A percentile compares a stretch with the other conserved stretches of the same genome.
These are phyloP conservation scores for Alternaria longipes DNA, from an alignment of 2,329 filamentous ascomycete genomes.

Conservation along the genomic window DNA sequence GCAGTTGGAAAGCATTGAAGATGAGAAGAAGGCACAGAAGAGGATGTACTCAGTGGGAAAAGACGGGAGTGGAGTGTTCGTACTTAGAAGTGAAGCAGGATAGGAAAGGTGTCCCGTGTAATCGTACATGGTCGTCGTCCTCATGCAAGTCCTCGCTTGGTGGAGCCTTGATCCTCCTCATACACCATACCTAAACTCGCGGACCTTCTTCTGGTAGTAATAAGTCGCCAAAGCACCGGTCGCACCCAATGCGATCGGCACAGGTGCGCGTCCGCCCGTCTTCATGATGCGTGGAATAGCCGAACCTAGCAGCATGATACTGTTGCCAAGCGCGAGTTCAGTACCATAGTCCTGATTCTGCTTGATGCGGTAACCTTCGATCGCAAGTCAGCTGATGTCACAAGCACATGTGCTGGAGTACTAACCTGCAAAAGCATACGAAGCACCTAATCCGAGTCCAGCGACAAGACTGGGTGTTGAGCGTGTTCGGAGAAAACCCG, in stretches of 20 bases:
- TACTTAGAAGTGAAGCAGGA: constrained; percentile 6
- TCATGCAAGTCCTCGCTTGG: neutral
- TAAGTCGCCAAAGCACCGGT: constrained; percentile 37
- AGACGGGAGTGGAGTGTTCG: neutral
- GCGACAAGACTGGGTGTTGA: constrained; percentile 41
- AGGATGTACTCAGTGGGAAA: neutral
- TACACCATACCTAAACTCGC: constrained; percentile 42
- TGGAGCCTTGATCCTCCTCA: constrained; percentile 7
- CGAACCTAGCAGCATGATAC: constrained; percentile 34
- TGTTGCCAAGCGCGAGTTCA: constrained; percentile 41
- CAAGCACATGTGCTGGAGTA: no score
- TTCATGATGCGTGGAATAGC: constrained; percentile 39
- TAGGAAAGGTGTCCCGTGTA: neutral
- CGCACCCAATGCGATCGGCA: constrained; percentile 36
- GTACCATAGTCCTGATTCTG: constrained; percentile 42
- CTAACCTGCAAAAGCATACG: constrained; percentile 39
- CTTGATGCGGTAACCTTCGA: constrained; percentile 38
- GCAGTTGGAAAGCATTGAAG: neutral
- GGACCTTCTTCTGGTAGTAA: constrained; percentile 44
- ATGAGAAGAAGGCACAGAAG: constrained; percentile 1
- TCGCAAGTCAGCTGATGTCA: neutral
- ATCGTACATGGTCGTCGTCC: neutral
- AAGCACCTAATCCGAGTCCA: constrained; percentile 36
- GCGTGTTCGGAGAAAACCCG: constrained; percentile 39
- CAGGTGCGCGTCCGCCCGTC: constrained; percentile 38